Base-by-base conservation (phyloP, 495 filamentous ascomycete genomes). In the Annulohypoxylon nitens region DNA sequence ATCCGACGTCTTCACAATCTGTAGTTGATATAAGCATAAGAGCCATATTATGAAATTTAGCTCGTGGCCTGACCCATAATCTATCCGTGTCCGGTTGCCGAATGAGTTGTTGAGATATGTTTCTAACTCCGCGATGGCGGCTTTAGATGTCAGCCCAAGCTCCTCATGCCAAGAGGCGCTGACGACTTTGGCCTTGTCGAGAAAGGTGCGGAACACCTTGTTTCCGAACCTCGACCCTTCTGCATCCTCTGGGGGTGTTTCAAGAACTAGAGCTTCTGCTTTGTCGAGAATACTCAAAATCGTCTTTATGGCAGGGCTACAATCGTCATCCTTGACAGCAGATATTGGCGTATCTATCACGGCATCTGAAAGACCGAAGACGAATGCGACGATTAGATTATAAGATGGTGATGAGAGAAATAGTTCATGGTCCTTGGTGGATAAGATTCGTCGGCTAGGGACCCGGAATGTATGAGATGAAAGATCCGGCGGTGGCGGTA, bases 1-100 rank as follows among this genome's bases (percentile, higher is more conserved):
- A 60, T 93, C 91, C 9, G 85, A 76, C 7, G 72, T 70, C 2
- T 86, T 81, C 26, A 98, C 79, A 25, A 95, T 79, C 7, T 83
- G 82, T n/a, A 97, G 87, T 73, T 94, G 93, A 74, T 93, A 91
- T 7, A 99, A 90, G 76, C 92, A 97, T 14, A 99, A 86, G 39
- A 98, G 85, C 93, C 94, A 98, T 79, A 97, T 90, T 78, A 95
- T 86, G 80, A 98, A 97, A 80, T 99, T 97, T 55, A 99, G 86
- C 81, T 99, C 96, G 79, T 99, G 96, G 7, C 96, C 96, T 0
- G 93, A 97, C 71, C 96, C 96, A 81, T 99, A 99, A 82, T 99
- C 96, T 70, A 99, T 93, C n/a, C 96, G 88, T 33, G 89, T 87
- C 54, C 90, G 86, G 78, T 96, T 97, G 53, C 96, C 96, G 55